A percentile compares a stretch with the other conserved stretches of the same genome.
Evolutionary conservation across 176 grass and related monocot genomes (phyloP).

Genomic region (Eremochloa ophiuroides): DNA sequence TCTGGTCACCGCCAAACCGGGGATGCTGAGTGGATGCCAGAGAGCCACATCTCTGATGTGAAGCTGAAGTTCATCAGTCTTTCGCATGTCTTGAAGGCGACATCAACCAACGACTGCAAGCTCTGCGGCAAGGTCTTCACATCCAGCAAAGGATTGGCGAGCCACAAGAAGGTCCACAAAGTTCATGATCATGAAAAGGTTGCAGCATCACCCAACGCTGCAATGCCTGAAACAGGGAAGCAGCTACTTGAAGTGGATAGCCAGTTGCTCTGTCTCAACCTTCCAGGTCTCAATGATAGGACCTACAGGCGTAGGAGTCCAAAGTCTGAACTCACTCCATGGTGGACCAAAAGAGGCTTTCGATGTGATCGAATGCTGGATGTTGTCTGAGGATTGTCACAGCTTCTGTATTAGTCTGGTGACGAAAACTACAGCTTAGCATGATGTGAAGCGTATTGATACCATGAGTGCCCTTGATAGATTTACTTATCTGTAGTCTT

Average conservation of each 20-base stretch:
- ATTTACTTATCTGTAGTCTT: not conserved
- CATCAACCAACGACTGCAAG: conserved; percentile 13
- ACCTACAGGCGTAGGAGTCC: not conserved
- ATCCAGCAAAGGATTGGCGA: conserved; percentile 31
- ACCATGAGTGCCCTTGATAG: not conserved
- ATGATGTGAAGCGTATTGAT: not conserved
- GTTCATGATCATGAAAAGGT: not conserved
- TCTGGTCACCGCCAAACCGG: not conserved
- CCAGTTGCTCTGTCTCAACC: not conserved
- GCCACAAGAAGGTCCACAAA: conserved; percentile 40
- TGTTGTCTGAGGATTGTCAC: conserved; percentile 17
- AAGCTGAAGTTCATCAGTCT: conserved; percentile 28
- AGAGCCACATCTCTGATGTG: conserved; percentile 20
- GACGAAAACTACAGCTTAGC: not conserved
- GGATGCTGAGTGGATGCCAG: conserved; percentile 13
- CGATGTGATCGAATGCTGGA: not conserved
- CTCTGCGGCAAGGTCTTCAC: conserved; percentile 34
- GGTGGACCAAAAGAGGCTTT: conserved; percentile 14
- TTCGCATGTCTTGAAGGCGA: conserved; percentile 14
- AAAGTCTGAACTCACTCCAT: conserved; percentile 8
- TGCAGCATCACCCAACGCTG: not conserved
- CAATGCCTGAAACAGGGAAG: not conserved
- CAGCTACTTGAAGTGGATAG: conserved; percentile 2
- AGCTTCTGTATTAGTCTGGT: not conserved
- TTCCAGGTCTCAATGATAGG: not conserved